phyloP scores from a whole-genome alignment of 2,329 filamentous ascomycete species.

The Lasiodiplodia sp. region DNA sequence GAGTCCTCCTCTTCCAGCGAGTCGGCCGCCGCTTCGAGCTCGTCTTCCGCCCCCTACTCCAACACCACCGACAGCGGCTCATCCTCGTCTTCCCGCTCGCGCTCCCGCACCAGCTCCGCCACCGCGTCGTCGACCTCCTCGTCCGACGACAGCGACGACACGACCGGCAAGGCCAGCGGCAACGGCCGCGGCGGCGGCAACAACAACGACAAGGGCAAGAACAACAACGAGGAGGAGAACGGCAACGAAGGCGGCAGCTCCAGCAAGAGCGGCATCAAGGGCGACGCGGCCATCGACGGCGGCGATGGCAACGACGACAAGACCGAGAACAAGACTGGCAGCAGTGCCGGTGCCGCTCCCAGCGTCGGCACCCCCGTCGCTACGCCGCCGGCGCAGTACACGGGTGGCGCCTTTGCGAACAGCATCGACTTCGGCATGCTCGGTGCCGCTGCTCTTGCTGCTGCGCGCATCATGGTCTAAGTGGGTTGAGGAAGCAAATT shows the following conservation, averaged over 20 bases:
- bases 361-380: not conserved
- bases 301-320: not conserved
- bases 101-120: not conserved
- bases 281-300: not conserved
- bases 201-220: too few species aligned
- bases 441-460: not conserved
- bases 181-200: too few species aligned
- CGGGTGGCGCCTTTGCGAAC: not conserved
- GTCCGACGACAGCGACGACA: not conserved
- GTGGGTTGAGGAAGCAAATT: not conserved
- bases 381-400: not conserved
- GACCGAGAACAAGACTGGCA: not conserved
- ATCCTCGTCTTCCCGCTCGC: not conserved
- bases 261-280: not conserved
- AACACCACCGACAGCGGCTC: too few species aligned
- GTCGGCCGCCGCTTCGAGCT: too few species aligned
- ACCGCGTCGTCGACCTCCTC: not conserved
- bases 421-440: not conserved
- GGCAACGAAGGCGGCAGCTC: too few species aligned
- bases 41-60: too few species aligned
- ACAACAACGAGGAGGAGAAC: too few species aligned
- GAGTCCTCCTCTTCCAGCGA: too few species aligned
- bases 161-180: not conserved
- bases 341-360: too few species aligned
- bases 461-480: conserved; percentile 5